Evolutionary conservation across 352 stramenopile species (phyloP), one percentile per base, ranked within the genome.

Genomic region (Poterioochromonas sp.): DNA sequence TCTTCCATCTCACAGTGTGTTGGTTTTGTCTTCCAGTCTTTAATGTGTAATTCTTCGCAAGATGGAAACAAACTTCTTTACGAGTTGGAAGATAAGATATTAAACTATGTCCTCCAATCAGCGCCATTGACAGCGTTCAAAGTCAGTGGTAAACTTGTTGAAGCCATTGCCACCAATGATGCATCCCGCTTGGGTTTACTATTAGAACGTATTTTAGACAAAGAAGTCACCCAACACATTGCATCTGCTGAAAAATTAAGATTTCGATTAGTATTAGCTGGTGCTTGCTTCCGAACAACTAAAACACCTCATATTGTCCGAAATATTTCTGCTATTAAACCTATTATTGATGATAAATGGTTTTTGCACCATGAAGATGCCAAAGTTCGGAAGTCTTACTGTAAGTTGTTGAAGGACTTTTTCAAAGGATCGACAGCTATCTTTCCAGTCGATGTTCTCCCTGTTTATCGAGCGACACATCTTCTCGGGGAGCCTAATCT

Each of bases 381-480:
- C 8, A 2, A 8, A 47, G 71, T 78, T 12, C 8, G 71, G 2
- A 78, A 64, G 26, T 2, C 15, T 34, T 29, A 49, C 2, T 3
- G 71, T 43, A 78, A 78, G 35, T 32, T 78, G 2, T 5, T 68
- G 3, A 78, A 78, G 32, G 71, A 78, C 47, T 5, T 78, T 49
- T 53, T 78, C 2, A 78, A 78, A 53, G 71, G 71, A 29, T 40
- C 3, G 2, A 15, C n/a, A 5, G 11, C 47, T 15, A 11, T 68
- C 32, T 78, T 69, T 35, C 71, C 47, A 2, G 53, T 44, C 32
- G 1, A 47, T 41, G 32, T 71, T 22, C 11, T 12, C 12, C 34
- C 62, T 29, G 18, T 22, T 44, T 71, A 47, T 29, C 12, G 20
- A 26, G 20, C 8, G 2, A 44, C 5, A 1, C 2, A 71, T 12